phyloP scores from a whole-genome alignment of 2,329 filamentous ascomycete species.

The Venturia nashicola region DNA sequence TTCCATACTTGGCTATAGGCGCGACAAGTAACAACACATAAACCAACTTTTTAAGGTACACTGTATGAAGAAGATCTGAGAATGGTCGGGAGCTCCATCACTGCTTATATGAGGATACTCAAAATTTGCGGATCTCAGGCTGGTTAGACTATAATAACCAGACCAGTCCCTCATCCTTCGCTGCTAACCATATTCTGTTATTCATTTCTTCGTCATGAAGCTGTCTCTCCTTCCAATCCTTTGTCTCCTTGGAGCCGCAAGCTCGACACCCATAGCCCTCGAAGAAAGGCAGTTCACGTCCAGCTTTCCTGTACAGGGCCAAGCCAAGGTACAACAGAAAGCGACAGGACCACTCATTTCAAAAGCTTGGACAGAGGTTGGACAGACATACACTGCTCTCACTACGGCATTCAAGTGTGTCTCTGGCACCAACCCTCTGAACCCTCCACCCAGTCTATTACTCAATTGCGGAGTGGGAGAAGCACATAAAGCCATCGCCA shows the following conservation, averaged over 20 bases:
- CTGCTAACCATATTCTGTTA: not conserved
- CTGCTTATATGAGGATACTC: not conserved
- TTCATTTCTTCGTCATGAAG: not conserved
- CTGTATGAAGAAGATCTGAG: not conserved
- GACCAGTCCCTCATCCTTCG: no score
- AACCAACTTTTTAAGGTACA: not conserved
- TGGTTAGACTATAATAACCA: not conserved
- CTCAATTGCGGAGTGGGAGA: not conserved
- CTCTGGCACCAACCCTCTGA: not conserved
- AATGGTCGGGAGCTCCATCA: not conserved
- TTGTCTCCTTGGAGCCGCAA: not conserved
- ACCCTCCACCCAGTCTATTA: not conserved
- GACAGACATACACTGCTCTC: not conserved
- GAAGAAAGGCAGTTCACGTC: not conserved
- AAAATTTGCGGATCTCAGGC: no score
- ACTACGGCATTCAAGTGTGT: not conserved
- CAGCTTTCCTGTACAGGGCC: no score
- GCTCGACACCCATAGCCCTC: not conserved
- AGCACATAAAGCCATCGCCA: not conserved
- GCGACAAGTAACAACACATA: not conserved
- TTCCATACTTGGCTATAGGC: not conserved
- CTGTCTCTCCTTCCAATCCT: not conserved
- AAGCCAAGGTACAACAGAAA: not conserved
- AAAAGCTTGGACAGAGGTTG: not conserved
- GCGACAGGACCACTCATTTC: not conserved